A percentile compares a stretch with the other conserved stretches of the same genome.
Evolutionary conservation across 176 grass and related monocot species (phyloP).

Genomic region (Olyra latifolia): DNA sequence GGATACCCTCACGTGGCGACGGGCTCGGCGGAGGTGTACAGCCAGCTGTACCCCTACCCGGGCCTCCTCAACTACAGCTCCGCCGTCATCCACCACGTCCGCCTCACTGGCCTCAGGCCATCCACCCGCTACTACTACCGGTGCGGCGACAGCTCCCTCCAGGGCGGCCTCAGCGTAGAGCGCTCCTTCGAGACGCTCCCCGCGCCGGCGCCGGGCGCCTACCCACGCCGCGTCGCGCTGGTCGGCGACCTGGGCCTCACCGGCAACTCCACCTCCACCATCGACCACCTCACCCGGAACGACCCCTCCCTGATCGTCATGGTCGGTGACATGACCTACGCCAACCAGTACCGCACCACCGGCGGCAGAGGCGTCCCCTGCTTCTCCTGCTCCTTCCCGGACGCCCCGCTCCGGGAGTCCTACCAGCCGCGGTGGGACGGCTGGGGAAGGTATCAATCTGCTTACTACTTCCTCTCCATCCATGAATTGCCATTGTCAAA

Average conservation of each 20-base stretch:
- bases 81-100: constrained; percentile 78
- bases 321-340: constrained; percentile 79
- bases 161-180: constrained; percentile 55
- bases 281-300: constrained; percentile 74
- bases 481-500: no score
- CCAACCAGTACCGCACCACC: constrained; percentile 80
- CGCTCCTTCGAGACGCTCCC: constrained; percentile 68
- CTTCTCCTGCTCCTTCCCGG: constrained; percentile 81
- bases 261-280: constrained; percentile 78
- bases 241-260: constrained; percentile 87
- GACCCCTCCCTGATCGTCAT: constrained; percentile 71
- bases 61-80: constrained; percentile 92
- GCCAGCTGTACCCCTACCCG: constrained; percentile 83
- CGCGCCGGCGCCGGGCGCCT: constrained; percentile 12
- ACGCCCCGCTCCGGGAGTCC: constrained; percentile 76
- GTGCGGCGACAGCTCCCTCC: constrained; percentile 66
- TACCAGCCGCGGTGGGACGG: constrained; percentile 89
- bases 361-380: constrained; percentile 74
- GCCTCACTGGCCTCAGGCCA: constrained; percentile 48
- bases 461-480: no score
- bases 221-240: constrained; percentile 67
- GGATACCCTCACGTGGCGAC: constrained; percentile 37
- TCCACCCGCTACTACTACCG: constrained; percentile 77
- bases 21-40: constrained; percentile 72
- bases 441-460: constrained; percentile 62